Base-by-base conservation (phyloP, 148 eudicot species). In the Fallopia convolvulus region DNA sequence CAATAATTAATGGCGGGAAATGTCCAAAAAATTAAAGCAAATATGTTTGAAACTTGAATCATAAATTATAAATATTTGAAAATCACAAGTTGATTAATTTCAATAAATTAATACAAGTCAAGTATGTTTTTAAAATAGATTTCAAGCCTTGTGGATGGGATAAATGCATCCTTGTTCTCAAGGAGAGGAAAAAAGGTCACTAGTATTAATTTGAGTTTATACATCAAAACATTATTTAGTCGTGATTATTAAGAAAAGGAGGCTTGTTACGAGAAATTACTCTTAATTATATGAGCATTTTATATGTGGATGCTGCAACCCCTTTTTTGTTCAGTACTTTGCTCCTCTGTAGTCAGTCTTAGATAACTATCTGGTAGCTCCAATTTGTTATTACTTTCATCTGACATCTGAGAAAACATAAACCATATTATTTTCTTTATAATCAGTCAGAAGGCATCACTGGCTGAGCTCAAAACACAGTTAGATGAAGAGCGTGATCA, bases 401-500 rank as follows among this genome's bases (percentile, higher is more conserved):
- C 12, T 66, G 76, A 56, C 70, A 52, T 72, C 8, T 53, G 73
- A 75, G 18, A 73, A 76, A 75, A 60, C 66, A 21, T 80, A 68
- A 75, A 36, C 66, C 48, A 36, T 33, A 66, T 66, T 13, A 66
- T 14, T 66, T 26, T 40, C 72, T 66, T 66, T 66, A 5, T 66
- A 33, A 32, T 32, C 84, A 94, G 98, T 83, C 98, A 94, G 85
- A 92, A 87, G 83, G 78, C 91, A 74, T 89, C 98, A 23, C 87
- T 92, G 48, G 77, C 87, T 74, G 93, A 94, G 83, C 85, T 94
- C 9, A 90, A 89, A 78, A 82, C 81, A 20, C 89, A 86, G 74
- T 73, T 94, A 83, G 91, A 89, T 80, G 98, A 94, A 83, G 98
- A 94, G 86, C 90, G 97, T 80, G 91, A 92, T 60, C 92, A 89